Evolutionary conservation across 257 asterid genomes (phyloP), one percentile per base, ranked within the genome.

Genomic region (Solanum etuberosum): DNA sequence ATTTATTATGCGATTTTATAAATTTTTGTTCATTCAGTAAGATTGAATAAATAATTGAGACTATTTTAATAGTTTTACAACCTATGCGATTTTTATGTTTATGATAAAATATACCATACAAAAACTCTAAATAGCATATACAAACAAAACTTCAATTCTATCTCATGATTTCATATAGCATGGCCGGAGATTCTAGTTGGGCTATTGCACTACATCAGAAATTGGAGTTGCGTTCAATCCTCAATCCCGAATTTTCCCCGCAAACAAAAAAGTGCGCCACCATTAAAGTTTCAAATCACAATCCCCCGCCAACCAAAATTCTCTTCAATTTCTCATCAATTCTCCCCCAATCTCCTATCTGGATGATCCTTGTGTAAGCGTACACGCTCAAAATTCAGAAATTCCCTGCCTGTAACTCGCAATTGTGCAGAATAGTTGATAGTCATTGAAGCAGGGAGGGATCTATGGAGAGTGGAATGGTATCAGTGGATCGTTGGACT

Each of bases 401-500:
- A 74, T 72, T 35, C 5, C 15, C 7, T 35, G 29, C 29, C 31
- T 1, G 57, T 76, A 38, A 7, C 59, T 76, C 3, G 35, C 57
- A 40, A 0, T 76, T 38, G 38, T 76, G 51, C 10, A 21, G 31
- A 72, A 35, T 76, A 76, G 54, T 74, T 74, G 34, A 38, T 72
- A 37, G 0, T 35, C 51, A 70, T 16, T 32, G 57, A 77, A n/a
- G 7, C 7, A 32, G 25, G n/a, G 63, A 54, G 9, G 18, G 11
- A 86, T 43, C 70, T 84, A 96, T 95, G 99, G 99, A 96, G 87
- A 90, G 86, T 61, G 94, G 98, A 87, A 93, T 95, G 95, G 91
- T 96, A 81, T 93, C 99, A 34, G 98, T 96, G 34, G 99, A 96
- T 89, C 92, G 92, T 85, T 96, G 98, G 99, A 80, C 89, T 38